A percentile compares a stretch with the other conserved stretches of the same genome.
phyloP scores from a whole-genome alignment of 129 eudicot genomes.

The Erigeron canadensis region DNA sequence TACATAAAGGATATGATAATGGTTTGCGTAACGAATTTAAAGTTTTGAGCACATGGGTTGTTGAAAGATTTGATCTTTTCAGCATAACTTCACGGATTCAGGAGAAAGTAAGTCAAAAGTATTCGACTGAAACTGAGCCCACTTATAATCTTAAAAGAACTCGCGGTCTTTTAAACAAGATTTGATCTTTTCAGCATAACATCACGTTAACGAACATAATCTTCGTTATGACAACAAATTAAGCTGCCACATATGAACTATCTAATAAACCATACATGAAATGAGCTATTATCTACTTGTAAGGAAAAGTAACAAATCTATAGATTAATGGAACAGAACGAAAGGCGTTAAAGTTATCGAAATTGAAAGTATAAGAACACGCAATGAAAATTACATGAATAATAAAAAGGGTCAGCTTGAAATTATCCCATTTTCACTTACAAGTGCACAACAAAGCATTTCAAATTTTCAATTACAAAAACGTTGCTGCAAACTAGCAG shows the following conservation, averaged over 20 bases:
- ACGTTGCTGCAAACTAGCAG: not conserved
- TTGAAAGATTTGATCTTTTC: slow-evolving; percentile 38
- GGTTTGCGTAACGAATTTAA: slow-evolving; percentile 31
- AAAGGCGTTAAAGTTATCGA: not conserved
- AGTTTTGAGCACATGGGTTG: slow-evolving; percentile 25
- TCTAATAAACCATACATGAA: not conserved
- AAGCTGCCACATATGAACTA: not conserved
- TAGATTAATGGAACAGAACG: not conserved
- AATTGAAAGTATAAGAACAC: not conserved
- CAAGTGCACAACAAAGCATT: not conserved
- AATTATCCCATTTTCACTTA: not conserved
- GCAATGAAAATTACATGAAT: not conserved
- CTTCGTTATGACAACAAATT: not conserved
- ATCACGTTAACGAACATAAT: not conserved
- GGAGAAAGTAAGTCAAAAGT: not conserved
- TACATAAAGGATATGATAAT: slow-evolving; percentile 22
- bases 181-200: not conserved
- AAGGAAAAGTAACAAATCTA: not conserved
- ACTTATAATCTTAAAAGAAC: not conserved
- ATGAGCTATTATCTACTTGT: not conserved
- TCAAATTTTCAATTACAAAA: not conserved
- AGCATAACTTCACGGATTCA: slow-evolving; percentile 46
- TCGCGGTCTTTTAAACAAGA: not conserved
- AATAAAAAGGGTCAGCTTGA: not conserved
- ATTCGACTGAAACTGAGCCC: slow-evolving; percentile 1